A percentile compares a stretch with the other conserved stretches of the same genome.
Conservation (phyloP, 805 yeast species). For the Candida incommunis region DNA sequence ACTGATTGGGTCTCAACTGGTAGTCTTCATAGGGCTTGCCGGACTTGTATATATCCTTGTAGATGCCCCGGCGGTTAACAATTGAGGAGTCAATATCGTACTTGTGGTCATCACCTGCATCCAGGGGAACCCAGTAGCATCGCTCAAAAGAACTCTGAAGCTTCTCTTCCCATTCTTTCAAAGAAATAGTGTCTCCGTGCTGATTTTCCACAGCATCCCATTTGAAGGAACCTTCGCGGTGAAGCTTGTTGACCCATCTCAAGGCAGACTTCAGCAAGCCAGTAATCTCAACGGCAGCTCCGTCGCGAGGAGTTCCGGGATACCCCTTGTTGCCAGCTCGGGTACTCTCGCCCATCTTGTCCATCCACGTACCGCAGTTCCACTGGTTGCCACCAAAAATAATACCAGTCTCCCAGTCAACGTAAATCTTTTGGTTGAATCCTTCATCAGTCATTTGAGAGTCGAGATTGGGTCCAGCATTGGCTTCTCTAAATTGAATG, state of each 20-base stretch:
- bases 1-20: slow-evolving; percentile 81
- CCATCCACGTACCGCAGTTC: slow-evolving; percentile 99
- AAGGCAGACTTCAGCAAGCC: slow-evolving; percentile 77
- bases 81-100: slow-evolving; percentile 49
- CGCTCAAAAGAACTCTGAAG: slow-evolving; percentile 64
- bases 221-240: slow-evolving; percentile 39
- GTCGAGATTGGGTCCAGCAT: slow-evolving; percentile 81
- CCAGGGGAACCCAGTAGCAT: slow-evolving; percentile 60
- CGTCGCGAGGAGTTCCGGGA: slow-evolving; percentile 97
- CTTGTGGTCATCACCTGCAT: slow-evolving; percentile 43
- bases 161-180: slow-evolving; percentile 59
- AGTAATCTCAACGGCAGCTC: slow-evolving; percentile 86
- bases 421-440: slow-evolving; percentile 63
- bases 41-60: slow-evolving; percentile 69
- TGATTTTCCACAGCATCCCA: slow-evolving; percentile 41
- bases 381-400: slow-evolving; percentile 82
- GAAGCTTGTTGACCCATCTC: slow-evolving; percentile 58
- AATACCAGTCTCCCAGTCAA: slow-evolving; percentile 85
- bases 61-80: slow-evolving; percentile 84
- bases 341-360: slow-evolving; percentile 93
- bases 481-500: slow-evolving; percentile 79
- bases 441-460: slow-evolving; percentile 90
- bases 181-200: slow-evolving; percentile 41
- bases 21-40: slow-evolving; percentile 90
- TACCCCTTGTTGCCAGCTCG: slow-evolving; percentile 75